phyloP scores from a whole-genome alignment of 1,284 basidiomycete species.

The Phellopilus nigrolimitatus region DNA sequence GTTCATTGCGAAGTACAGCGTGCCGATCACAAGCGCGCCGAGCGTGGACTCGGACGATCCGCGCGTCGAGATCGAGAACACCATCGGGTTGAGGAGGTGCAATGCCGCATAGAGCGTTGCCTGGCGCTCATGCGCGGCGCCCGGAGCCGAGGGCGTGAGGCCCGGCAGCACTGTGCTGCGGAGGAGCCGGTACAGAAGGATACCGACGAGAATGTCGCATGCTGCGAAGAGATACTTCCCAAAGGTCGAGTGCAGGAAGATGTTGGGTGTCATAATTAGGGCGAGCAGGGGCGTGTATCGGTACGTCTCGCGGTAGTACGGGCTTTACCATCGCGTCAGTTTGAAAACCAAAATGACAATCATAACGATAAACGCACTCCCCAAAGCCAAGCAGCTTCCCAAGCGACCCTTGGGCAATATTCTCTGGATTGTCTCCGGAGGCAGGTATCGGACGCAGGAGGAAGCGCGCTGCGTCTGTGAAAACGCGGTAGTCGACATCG shows the following conservation, averaged over 20 bases:
- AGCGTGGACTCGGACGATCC: constrained; percentile 93
- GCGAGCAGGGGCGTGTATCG: constrained; percentile 95
- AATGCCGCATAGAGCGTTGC: constrained; percentile 56
- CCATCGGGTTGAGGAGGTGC: constrained; percentile 89
- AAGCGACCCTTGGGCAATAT: constrained; percentile 61
- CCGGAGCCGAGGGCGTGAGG: neutral
- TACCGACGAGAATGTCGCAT: constrained; percentile 82
- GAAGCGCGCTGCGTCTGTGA: constrained; percentile 85
- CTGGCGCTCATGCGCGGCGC: constrained; percentile 20
- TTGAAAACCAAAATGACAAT: constrained; percentile 5
- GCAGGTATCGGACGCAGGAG: constrained; percentile 33
- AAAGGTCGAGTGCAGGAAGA: constrained; percentile 72
- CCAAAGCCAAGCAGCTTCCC: constrained; percentile 48
- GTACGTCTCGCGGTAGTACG: constrained; percentile 92
- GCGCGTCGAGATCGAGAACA: constrained; percentile 93
- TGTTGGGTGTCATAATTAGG: constrained; percentile 76
- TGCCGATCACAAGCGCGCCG: constrained; percentile 73
- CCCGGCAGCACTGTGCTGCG: constrained; percentile 39
- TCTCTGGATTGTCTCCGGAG: constrained; percentile 30
- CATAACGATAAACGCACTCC: constrained; percentile 52
- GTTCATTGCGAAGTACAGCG: constrained; percentile 57
- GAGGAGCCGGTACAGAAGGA: constrained; percentile 71
- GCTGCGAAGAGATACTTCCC: constrained; percentile 88
- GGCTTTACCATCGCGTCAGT: constrained; percentile 43
- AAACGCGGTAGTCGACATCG: constrained; percentile 95